Conservation (phyloP, 2,329 filamentous ascomycete species). For the Neopestalotiopsis sp. region DNA sequence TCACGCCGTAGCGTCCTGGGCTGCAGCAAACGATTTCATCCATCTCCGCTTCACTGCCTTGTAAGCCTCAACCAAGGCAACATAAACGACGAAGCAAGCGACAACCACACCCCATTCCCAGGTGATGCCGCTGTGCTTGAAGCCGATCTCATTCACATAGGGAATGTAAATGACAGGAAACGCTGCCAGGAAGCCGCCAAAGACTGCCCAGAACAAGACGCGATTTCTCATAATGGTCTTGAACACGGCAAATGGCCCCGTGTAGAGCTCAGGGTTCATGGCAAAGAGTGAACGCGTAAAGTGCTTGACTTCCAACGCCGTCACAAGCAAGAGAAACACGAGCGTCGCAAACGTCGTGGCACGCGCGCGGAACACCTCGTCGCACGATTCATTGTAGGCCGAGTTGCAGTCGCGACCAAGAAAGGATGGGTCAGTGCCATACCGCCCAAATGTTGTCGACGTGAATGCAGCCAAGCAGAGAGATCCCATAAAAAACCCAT, state of each 20-base stretch:
- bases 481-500: slow-evolving; percentile 67
- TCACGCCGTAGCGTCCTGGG: not conserved
- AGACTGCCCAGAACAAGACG: slow-evolving; percentile 69
- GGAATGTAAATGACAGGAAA: slow-evolving; percentile 73
- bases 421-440: slow-evolving; percentile 43
- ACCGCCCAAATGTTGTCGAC: slow-evolving; percentile 58
- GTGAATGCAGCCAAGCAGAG: slow-evolving; percentile 67
- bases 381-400: slow-evolving; percentile 53
- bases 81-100: slow-evolving; percentile 62
- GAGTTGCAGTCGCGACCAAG: slow-evolving; percentile 66
- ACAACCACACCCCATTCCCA: slow-evolving; percentile 78
- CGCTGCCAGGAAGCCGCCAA: slow-evolving; percentile 62
- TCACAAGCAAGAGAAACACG: slow-evolving; percentile 70
- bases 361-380: slow-evolving; percentile 66
- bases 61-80: slow-evolving; percentile 69
- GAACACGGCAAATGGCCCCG: slow-evolving; percentile 55
- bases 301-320: slow-evolving; percentile 77
- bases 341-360: slow-evolving; percentile 73
- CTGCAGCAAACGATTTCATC: slow-evolving; percentile 13
- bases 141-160: slow-evolving; percentile 67
- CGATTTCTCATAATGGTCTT: slow-evolving; percentile 71
- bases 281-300: slow-evolving; percentile 72
- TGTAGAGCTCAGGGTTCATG: slow-evolving; percentile 61
- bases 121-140: slow-evolving; percentile 70
- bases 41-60: slow-evolving; percentile 68